These are phyloP conservation scores for Rhizophora mangle DNA, from an alignment of 345 rosid genomes.

Conservation along the genomic window DNA sequence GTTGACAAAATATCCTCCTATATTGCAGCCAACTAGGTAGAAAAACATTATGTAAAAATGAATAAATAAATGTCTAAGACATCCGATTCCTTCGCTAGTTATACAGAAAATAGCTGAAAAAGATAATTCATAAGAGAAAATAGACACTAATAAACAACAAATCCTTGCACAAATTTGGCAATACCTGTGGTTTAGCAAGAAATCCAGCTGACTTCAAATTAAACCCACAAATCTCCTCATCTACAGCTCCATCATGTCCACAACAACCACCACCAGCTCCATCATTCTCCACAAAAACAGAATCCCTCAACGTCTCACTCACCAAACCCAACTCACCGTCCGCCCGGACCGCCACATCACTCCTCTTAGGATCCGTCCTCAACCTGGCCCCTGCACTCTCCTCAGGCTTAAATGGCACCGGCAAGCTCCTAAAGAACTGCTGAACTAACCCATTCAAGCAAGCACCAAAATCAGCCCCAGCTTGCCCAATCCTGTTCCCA, in stretches of 20 bases:
- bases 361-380: slow-evolving; percentile 31
- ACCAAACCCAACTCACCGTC: slow-evolving; percentile 38
- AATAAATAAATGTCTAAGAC: too few relatives aligned
- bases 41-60: too few relatives aligned
- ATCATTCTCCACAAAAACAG: slow-evolving; percentile 38
- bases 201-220: slow-evolving; percentile 50
- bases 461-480: slow-evolving; percentile 82
- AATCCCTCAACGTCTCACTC: slow-evolving; percentile 45
- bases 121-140: background rate
- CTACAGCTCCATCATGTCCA: slow-evolving; percentile 30
- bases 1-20: too few relatives aligned
- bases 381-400: slow-evolving; percentile 27
- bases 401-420: slow-evolving; percentile 60
- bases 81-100: background rate
- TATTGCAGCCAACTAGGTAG: too few relatives aligned
- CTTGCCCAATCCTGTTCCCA: slow-evolving; percentile 82
- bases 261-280: background rate
- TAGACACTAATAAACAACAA: background rate
- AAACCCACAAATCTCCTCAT: slow-evolving; percentile 52
- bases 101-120: background rate
- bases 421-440: slow-evolving; percentile 71
- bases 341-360: slow-evolving; percentile 23
- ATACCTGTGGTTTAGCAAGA: slow-evolving; percentile 71
- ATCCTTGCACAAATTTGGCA: background rate
- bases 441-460: slow-evolving; percentile 69